A percentile compares a stretch with the other conserved stretches of the same genome.
Evolutionary conservation across 148 eudicot species (phyloP).

Genomic region (Persicaria tinctoria): DNA sequence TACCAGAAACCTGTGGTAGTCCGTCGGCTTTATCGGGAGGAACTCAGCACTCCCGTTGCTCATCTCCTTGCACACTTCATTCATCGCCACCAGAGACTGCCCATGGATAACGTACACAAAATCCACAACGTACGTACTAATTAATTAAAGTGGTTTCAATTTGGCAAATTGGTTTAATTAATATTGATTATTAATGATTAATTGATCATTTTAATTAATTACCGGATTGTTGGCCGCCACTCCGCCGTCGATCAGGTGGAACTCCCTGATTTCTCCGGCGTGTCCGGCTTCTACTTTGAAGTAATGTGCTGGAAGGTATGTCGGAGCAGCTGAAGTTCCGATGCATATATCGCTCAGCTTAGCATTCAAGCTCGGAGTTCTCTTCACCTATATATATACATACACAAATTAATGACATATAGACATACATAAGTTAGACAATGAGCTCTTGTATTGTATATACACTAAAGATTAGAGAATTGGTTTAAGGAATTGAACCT

Average conservation of each 20-base stretch:
- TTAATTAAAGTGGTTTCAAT: neutral
- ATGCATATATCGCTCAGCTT: conserved; percentile 47
- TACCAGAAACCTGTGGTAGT: conserved; percentile 31
- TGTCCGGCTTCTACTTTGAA: conserved; percentile 27
- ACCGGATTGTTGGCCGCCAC: conserved; percentile 66
- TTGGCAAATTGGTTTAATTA: neutral
- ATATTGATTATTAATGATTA: neutral
- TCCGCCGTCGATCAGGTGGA: conserved; percentile 66
- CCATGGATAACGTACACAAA: neutral
- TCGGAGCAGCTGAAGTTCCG: conserved; percentile 72
- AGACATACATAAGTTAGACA: neutral
- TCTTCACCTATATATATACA: conserved; percentile 17
- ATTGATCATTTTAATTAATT: neutral
- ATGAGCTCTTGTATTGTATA: neutral
- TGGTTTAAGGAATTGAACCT: conserved; percentile 11
- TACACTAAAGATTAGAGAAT: neutral
- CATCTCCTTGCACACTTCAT: conserved; percentile 41
- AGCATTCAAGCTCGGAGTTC: conserved; percentile 25
- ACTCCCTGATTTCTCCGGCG: conserved; percentile 25
- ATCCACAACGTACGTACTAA: neutral
- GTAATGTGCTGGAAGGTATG: conserved; percentile 50
- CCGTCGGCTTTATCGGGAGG: conserved; percentile 32
- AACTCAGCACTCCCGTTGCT: conserved; percentile 21
- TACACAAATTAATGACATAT: neutral
- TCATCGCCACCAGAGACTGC: conserved; percentile 45